Evolutionary conservation across 108 stramenopile species (phyloP).

Genomic region (Stephanodiscus minutulus): DNA sequence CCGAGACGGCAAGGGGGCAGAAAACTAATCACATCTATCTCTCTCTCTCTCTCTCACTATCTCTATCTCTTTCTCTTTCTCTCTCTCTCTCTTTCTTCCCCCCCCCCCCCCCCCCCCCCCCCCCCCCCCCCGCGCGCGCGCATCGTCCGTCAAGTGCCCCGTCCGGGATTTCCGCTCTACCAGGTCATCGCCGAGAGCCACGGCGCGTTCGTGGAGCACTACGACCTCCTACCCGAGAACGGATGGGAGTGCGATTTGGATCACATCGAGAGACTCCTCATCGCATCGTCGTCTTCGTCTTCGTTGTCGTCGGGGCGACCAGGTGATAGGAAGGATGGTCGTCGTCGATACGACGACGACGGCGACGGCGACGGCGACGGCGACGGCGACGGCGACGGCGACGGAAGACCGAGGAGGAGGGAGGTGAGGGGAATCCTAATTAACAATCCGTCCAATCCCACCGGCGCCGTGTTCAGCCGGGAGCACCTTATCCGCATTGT

Average conservation of each 20-base stretch:
- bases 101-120: too few relatives aligned
- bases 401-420: neutral
- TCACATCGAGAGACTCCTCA: slow-evolving; percentile 65
- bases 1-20: too few relatives aligned
- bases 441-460: slow-evolving; percentile 94
- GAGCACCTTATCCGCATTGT: slow-evolving; percentile 70
- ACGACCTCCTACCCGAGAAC: slow-evolving; percentile 71
- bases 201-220: slow-evolving; percentile 77
- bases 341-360: too few relatives aligned
- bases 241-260: slow-evolving; percentile 90
- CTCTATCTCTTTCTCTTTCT: neutral
- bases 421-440: slow-evolving; percentile 80
- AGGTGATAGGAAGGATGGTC: neutral
- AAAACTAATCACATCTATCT: neutral
- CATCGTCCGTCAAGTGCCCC: slow-evolving; percentile 68
- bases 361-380: neutral
- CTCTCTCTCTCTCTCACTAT: neutral
- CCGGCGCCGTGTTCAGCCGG: slow-evolving; percentile 88
- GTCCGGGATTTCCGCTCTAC: slow-evolving; percentile 92
- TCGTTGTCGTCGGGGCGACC: neutral
- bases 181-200: slow-evolving; percentile 87
- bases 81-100: too few relatives aligned
- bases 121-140: neutral
- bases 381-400: neutral
- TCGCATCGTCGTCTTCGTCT: neutral